These are phyloP conservation scores for Phytophthora nicotianae DNA, from an alignment of 352 stramenopile genomes.

Conservation along the genomic window DNA sequence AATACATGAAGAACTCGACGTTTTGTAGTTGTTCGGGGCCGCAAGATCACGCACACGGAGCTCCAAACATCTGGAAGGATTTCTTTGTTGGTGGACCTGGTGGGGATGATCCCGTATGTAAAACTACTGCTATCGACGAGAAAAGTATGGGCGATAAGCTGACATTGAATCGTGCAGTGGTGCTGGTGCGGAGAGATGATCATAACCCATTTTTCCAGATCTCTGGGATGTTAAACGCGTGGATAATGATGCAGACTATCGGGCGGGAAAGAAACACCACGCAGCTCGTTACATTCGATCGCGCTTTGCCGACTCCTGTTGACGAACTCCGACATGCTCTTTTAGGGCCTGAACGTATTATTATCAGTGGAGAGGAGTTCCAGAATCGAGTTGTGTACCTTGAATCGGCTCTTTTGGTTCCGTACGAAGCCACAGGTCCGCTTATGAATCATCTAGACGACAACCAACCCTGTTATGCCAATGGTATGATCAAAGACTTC, in stretches of 20 bases:
- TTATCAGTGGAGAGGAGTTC: slow-evolving; percentile 32
- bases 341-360: slow-evolving; percentile 19
- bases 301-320: slow-evolving; percentile 34
- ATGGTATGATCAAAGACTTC: slow-evolving; percentile 28
- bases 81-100: slow-evolving; percentile 25
- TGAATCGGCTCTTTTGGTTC: slow-evolving; percentile 41
- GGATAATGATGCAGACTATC: slow-evolving; percentile 35
- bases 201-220: slow-evolving; percentile 61
- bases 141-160: slow-evolving; percentile 4
- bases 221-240: slow-evolving; percentile 43
- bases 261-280: slow-evolving; percentile 34
- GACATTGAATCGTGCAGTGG: slow-evolving; percentile 20
- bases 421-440: slow-evolving; percentile 45
- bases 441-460: slow-evolving; percentile 58
- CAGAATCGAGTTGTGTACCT: slow-evolving; percentile 34
- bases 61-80: slow-evolving; percentile 33
- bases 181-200: slow-evolving; percentile 46
- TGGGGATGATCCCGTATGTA: slow-evolving; percentile 10
- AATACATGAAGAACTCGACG: slow-evolving; percentile 24
- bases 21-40: slow-evolving; percentile 26
- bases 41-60: slow-evolving; percentile 20
- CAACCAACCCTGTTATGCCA: slow-evolving; percentile 42
- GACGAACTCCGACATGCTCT: slow-evolving; percentile 48
- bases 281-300: slow-evolving; percentile 48
- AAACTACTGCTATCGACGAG: background rate